A percentile compares a stretch with the other conserved stretches of the same genome.
Evolutionary conservation across 2,329 filamentous ascomycete genomes (phyloP).

Genomic region (Ophiostoma tasmaniense): DNA sequence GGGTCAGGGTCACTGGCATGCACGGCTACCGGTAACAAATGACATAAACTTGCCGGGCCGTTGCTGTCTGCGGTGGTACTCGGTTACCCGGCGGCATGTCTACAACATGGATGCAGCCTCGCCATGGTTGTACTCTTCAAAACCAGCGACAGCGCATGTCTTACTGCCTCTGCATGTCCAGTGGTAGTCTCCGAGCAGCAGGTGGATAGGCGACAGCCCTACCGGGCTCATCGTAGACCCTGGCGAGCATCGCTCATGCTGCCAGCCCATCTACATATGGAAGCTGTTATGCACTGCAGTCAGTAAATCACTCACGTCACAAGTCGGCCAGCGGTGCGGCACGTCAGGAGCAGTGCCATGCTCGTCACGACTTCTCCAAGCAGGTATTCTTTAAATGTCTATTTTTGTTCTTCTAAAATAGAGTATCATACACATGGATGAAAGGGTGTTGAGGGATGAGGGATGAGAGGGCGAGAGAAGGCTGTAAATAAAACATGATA

Average conservation of each 20-base stretch:
- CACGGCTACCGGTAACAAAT: background rate
- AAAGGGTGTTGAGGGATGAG: background rate
- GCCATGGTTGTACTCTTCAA: too few species aligned
- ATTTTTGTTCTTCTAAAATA: slow-evolving; percentile 4
- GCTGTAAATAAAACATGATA: slow-evolving; percentile 2
- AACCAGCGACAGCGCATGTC: too few species aligned
- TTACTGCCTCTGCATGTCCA: too few species aligned
- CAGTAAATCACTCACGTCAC: background rate
- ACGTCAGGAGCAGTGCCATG: too few species aligned
- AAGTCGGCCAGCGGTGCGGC: too few species aligned
- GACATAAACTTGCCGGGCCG: background rate
- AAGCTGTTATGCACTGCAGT: too few species aligned
- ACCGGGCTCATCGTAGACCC: too few species aligned
- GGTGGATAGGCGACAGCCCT: too few species aligned
- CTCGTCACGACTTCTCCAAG: background rate
- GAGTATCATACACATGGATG: background rate
- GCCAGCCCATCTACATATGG: too few species aligned
- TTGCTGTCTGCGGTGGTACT: background rate
- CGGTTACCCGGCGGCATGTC: background rate
- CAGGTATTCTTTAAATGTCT: background rate
- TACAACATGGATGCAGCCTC: background rate
- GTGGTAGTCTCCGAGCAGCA: too few species aligned
- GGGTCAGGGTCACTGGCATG: background rate
- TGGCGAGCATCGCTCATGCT: too few species aligned
- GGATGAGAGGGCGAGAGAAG: background rate